Base-by-base conservation (phyloP, 495 filamentous ascomycete genomes). In the Hyaloscypha finlandica region DNA sequence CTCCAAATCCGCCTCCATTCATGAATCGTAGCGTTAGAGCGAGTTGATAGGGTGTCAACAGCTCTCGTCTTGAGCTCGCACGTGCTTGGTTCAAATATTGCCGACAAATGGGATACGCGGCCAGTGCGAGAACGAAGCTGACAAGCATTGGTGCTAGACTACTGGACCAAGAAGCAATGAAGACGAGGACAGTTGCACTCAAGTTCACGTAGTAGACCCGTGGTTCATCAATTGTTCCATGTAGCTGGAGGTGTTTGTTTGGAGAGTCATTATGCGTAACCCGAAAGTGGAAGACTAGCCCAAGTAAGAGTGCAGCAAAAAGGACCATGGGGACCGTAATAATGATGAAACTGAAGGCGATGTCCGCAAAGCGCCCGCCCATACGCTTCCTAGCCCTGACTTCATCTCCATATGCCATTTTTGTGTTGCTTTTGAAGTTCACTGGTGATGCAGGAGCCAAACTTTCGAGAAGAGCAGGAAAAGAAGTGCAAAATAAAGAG, bases 151-250 rank as follows among this genome's bases (percentile, higher is more conserved):
- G 58, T 20, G 58, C 58, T 19, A 60, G 4, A 32, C 4, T 60
- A n/a, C 58, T 60, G 3, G 31, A 37, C 58, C 58, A 60, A n/a
- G 58, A 60, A 33, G 58, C 58, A 8, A 60, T 37, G 25, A 29
- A 14, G 4, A 22, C 37, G 32, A 60, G 30, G 4, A 8, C 16
- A 14, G 58, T 39, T 37, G 32, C 58, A 32, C 32, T 60, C 8
- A 60, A 20, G 14, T 42, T 42, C 6, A 42, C 58, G 33, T 37
- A 60, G 35, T 37, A 60, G 16, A 60, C n/a, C 8, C 33, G 8
- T 4, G 31, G 8, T 4, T 60, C 58, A 22, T 60, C 58, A 16
- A 19, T 5, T 6, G 14, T 30, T 16, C 19, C 30, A 3, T 3
- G 25, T 8, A 25, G 3, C 31, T 35, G 31, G 3, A 60, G 25